A percentile compares a stretch with the other conserved stretches of the same genome.
Conservation (phyloP, 345 rosid genomes). For the Mercurialis annua region DNA sequence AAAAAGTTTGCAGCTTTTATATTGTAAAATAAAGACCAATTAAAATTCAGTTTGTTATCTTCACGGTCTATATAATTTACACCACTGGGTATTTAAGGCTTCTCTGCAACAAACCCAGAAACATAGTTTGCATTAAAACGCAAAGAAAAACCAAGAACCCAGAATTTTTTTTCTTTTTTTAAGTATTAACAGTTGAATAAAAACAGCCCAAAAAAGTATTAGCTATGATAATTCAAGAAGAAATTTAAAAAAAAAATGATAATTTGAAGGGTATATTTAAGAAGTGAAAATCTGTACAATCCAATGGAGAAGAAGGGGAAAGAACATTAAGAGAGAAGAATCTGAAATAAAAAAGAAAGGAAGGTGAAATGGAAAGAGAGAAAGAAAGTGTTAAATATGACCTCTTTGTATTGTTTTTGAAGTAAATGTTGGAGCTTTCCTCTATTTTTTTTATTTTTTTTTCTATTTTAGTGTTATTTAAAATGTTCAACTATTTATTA, state of each 20-base stretch:
- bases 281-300: conserved; percentile 53
- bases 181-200: conserved; percentile 17
- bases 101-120: conserved; percentile 41
- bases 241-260: conserved; percentile 13
- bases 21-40: conserved; percentile 1
- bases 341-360: conserved; percentile 45
- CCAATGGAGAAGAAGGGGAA: conserved; percentile 56
- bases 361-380: conserved; percentile 32
- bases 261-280: conserved; percentile 33
- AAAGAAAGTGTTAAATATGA: conserved; percentile 13
- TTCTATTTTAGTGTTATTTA: not conserved
- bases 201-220: too few species aligned
- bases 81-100: conserved; percentile 25
- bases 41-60: conserved; percentile 18
- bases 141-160: conserved; percentile 45
- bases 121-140: conserved; percentile 29
- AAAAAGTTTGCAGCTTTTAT: conserved; percentile 11
- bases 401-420: conserved; percentile 21
- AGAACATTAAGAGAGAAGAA: conserved; percentile 43
- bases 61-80: conserved; percentile 27
- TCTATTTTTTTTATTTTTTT: conserved; percentile 6
- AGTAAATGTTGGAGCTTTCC: conserved; percentile 35
- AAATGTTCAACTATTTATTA: not conserved
- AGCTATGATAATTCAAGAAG: too few species aligned
- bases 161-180: conserved; percentile 16